Evolutionary conservation across 164 flowering plant genomes (phyloP), one percentile per base, ranked within the genome.

Genomic region (Macadamia integrifolia): DNA sequence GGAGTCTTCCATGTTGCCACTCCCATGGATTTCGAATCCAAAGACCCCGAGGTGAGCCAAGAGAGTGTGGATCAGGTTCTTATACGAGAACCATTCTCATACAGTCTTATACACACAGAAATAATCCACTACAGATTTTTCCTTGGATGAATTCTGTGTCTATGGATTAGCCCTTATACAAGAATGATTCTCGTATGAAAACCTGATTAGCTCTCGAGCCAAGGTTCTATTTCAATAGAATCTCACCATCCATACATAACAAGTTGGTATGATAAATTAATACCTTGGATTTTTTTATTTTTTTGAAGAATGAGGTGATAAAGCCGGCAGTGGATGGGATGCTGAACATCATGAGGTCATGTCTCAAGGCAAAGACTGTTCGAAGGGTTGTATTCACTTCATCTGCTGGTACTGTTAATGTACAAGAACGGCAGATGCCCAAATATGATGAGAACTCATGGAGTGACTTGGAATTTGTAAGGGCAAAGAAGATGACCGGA

Each of bases 1-100:
- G 86, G 86, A 0, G 84, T 83, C n/a, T 83, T 83, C 75, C 86
- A 83, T 52, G 81, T 81, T 1, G 86, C 86, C 17, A 83, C 86
- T 0, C 86, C 86, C 67, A 83, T 83, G 86, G 84, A 81, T 59
- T 83, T 83, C 28, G 81, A 79, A 66, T 81, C 86, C 61, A 74
- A 70, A 65, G 85, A 82, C 50, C 81, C 85, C 11, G 80, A 79
- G 81, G 85, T 79, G 12, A 58, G 60, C 23, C 23, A 23, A 23
- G 23, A 23, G 23, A 23, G 23, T 23, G 23, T 23, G 23, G 23
- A 23, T 23, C 23, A 23, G 23, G 23, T 23, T 23, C 23, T 23
- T 23, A 23, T 23, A 23, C 23, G 23, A 23, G 23, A 23, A 23
- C 23, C 23, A 23, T 23, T 23, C 23, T 23, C 23, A 23, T 23